Evolutionary conservation across 2,329 filamentous ascomycete species (phyloP).

Genomic region (Thermoascus crustaceus): DNA sequence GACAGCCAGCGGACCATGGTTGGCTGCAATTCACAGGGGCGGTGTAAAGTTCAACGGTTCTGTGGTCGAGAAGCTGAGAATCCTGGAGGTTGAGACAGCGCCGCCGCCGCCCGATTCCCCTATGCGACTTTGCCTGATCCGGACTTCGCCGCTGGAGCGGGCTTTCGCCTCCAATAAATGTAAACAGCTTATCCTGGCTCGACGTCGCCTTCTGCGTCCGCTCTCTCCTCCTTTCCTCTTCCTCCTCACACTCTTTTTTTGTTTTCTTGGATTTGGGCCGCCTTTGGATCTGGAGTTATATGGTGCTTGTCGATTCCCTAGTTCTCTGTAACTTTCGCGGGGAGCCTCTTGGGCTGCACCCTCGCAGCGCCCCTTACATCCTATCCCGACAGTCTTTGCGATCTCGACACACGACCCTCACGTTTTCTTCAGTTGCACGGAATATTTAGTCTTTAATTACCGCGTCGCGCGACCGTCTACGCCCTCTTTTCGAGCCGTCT

Average conservation of each 20-base stretch:
- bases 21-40: too few relatives aligned
- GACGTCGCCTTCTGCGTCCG: neutral
- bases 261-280: neutral
- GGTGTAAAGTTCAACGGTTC: too few relatives aligned
- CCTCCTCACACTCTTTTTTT: neutral
- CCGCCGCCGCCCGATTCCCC: slow-evolving; percentile 1
- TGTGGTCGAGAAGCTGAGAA: neutral
- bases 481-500: neutral
- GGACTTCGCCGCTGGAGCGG: neutral
- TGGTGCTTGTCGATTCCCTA: neutral
- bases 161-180: neutral
- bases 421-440: neutral
- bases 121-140: neutral
- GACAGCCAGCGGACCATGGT: too few relatives aligned
- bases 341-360: slow-evolving; percentile 3
- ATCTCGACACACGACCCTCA: slow-evolving; percentile 1
- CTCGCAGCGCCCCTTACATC: slow-evolving; percentile 10
- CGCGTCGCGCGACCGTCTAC: neutral
- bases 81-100: neutral
- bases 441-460: neutral
- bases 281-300: neutral
- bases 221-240: neutral
- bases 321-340: neutral
- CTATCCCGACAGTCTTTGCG: slow-evolving; percentile 1
- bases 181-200: neutral